Evolutionary conservation across 1,284 basidiomycete species (phyloP), one percentile per base, ranked within the genome.

Genomic region (Trichosporon ovoides): DNA sequence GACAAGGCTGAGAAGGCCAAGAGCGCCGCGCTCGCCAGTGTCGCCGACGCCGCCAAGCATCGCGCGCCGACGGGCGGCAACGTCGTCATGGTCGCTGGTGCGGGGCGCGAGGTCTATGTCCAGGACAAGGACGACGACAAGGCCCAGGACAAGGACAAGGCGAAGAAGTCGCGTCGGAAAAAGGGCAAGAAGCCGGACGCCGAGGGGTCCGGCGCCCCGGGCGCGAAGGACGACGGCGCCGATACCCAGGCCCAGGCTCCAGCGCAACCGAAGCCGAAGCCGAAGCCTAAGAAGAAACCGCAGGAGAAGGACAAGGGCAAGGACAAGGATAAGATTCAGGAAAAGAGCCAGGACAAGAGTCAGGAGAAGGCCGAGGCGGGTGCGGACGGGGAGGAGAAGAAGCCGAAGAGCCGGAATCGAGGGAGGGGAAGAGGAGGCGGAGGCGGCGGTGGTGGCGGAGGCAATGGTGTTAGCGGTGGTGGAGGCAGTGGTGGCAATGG

Each of bases 31-130:
- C 62, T 72, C 12, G 69, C 74, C 1, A 53, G 67, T 11, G 67
- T 72, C 36, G 62, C 58, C 10, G 67, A 66, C 2, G 71, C 72
- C 0, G 69, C 70, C 11, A 65, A 64, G 10, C 66, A 68, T 34
- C 67, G 73, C 33, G 64, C 66, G 0, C 65, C 69, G 1, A 52
- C 58, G 9, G 40, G 40, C 36, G 31, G 52, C 14, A 62, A 55
- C 13, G 60, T 68, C 10, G 62, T 65, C 34, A 67, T 71, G 69
- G 64, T 73, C 14, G 74, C 69, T 10, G 75, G 71, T 19, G 73
- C 71, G 57, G 74, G 73, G 3, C 57, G 73, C 33, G 68, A 68
- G n/a, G 70, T 74, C 13, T 64, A 60, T 19, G 65, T 71, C 31
- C 63, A 2, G 38, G 61, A 35, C 61, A 56, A 59, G 54, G 38